A percentile compares a stretch with the other conserved stretches of the same genome.
phyloP scores from a whole-genome alignment of 31 red algal genomes.

The Porphyra umbilicalis region DNA sequence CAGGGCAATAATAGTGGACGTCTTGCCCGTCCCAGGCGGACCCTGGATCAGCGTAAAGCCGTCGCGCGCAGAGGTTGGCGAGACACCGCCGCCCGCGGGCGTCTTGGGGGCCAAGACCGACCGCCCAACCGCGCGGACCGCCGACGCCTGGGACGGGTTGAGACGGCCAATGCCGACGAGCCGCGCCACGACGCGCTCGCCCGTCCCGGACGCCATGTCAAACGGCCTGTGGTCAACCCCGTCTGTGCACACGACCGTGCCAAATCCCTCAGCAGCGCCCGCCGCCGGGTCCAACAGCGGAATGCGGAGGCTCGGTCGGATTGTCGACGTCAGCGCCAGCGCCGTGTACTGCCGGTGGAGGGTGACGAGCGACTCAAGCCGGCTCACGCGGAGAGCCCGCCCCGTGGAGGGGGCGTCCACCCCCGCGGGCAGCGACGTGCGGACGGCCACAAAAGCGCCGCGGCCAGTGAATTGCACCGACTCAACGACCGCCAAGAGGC shows the following conservation, averaged over 20 bases:
- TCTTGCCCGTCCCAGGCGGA: slow-evolving; percentile 71
- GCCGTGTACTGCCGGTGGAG: slow-evolving; percentile 1
- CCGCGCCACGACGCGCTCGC: slow-evolving; percentile 2
- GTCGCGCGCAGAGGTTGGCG: neutral
- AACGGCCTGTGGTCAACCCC: too few species aligned
- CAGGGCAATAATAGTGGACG: slow-evolving; percentile 38
- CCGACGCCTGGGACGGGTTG: slow-evolving; percentile 3
- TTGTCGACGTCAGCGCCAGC: neutral
- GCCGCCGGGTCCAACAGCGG: neutral
- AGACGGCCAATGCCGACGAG: neutral
- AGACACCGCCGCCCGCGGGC: neutral
- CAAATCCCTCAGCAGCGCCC: neutral
- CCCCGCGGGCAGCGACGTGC: neutral
- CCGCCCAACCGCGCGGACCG: slow-evolving; percentile 6
- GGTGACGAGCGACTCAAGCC: neutral
- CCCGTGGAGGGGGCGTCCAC: neutral
- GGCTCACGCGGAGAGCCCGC: neutral
- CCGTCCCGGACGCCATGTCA: neutral
- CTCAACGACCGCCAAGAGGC: neutral
- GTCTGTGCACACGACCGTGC: too few species aligned
- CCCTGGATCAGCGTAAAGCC: slow-evolving; percentile 52
- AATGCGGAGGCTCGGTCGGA: neutral
- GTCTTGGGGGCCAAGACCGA: slow-evolving; percentile 16
- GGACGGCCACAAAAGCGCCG: neutral
- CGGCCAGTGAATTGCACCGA: neutral